A percentile compares a stretch with the other conserved stretches of the same genome.
phyloP scores from a whole-genome alignment of 176 grass and related monocot genomes.

The Chloris gayana region DNA sequence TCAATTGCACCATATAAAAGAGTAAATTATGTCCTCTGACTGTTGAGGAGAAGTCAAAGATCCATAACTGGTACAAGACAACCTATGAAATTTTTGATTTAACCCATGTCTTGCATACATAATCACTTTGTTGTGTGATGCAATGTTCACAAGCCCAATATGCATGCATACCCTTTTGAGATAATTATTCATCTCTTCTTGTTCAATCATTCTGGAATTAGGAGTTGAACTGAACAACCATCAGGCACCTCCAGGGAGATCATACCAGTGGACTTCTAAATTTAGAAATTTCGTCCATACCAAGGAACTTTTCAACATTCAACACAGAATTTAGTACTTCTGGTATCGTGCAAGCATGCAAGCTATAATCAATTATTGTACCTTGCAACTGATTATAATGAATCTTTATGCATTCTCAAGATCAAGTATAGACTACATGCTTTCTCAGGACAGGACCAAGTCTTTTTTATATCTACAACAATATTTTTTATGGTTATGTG shows the following conservation, averaged over 20 bases:
- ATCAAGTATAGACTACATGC: not conserved
- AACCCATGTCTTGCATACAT: no score
- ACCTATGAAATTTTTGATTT: no score
- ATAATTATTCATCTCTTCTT: not conserved
- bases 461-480: slow-evolving; percentile 17
- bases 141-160: not conserved
- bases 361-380: not conserved
- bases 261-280: not conserved
- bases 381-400: not conserved
- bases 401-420: not conserved
- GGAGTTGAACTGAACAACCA: slow-evolving; percentile 10
- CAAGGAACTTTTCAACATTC: not conserved
- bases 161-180: not conserved
- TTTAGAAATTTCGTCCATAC: not conserved
- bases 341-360: slow-evolving; percentile 10
- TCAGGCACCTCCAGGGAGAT: not conserved
- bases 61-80: no score
- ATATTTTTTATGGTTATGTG: slow-evolving; percentile 15
- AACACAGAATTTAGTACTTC: not conserved
- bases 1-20: not conserved
- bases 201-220: not conserved
- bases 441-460: not conserved
- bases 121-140: not conserved
- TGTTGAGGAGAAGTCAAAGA: no score
- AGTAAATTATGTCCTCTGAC: no score